Base-by-base conservation (phyloP, 768 basidiomycete genomes). In the Pleurotus tuber-regium region DNA sequence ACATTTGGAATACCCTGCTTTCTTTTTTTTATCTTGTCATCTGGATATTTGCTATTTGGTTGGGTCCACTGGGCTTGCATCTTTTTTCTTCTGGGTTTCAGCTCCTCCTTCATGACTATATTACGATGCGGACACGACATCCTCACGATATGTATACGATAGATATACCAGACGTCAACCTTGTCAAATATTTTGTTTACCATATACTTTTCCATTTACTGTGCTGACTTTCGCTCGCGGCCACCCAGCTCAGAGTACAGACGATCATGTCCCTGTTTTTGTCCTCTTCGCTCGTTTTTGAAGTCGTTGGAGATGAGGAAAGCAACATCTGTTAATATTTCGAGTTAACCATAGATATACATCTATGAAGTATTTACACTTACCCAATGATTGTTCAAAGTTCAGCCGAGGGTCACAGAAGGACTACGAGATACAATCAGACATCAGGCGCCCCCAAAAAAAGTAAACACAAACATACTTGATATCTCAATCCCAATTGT, bases 381-480 rank as follows among this genome's bases (percentile, higher is more conserved):
- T 58, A 92, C 92, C 92, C n/a, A 98, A 76, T 39, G 87, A 88
- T 66, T 96, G 94, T 67, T 96, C 94, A 59, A 93, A 93, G 66
- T 97, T 96, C 56, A 98, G 70, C 39, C 95, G 73, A 2, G 94
- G 96, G 71, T 98, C 95, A 63, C 96, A 98, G 71, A 96, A 96
- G 1, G 87, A 85, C 87, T 90, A 38, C 0, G 39, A 43, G 16
- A 41, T 29, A 38, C 14, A 16, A 5, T 30, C 29, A 42, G 36
- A n/a, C 25, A 35, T 46, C 29, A 38, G 48, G 52, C 3, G 51
- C 5, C 19, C 4, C 9, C 14, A n/a, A n/a, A n/a, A n/a, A n/a
- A n/a, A n/a, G n/a, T n/a, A n/a, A 19, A 8, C 26, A 2, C 1
- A 26, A 4, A 49, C 76, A 14, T 10, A 89, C 86, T 72, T 96